Conservation (phyloP, 257 asterid species). For the Przewalskia tangutica region DNA sequence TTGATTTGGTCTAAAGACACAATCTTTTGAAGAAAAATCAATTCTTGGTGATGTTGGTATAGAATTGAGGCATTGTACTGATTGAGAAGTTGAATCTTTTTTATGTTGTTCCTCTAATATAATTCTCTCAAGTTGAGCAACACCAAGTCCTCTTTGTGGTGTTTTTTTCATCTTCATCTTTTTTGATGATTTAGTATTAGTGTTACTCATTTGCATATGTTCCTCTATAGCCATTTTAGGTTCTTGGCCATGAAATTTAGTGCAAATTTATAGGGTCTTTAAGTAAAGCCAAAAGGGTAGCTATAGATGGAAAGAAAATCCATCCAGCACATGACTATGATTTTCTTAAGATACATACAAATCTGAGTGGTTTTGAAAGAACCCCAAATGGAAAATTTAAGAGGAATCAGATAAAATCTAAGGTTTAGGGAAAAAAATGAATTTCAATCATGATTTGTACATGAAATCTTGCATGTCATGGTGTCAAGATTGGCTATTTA, state of each 20-base stretch:
- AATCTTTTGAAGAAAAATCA: conserved; percentile 17
- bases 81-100: conserved; percentile 30
- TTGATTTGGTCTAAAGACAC: conserved; percentile 27
- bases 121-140: conserved; percentile 88
- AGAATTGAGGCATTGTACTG: conserved; percentile 9
- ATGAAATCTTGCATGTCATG: conserved; percentile 21
- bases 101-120: conserved; percentile 63
- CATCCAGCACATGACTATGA: conserved; percentile 23
- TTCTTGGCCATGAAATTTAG: conserved; percentile 14
- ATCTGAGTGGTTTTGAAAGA: conserved; percentile 11
- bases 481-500: conserved; percentile 21
- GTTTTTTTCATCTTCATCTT: conserved; percentile 59
- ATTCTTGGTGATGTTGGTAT: conserved; percentile 19
- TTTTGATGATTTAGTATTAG: conserved; percentile 25
- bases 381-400: background rate
- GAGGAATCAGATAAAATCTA: conserved; percentile 1
- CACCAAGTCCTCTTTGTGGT: conserved; percentile 91
- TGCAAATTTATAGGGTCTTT: conserved; percentile 14
- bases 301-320: conserved; percentile 13
- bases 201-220: conserved; percentile 18
- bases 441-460: conserved; percentile 5
- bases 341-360: conserved; percentile 25
- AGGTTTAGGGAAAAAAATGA: background rate
- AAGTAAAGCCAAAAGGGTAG: conserved; percentile 24
- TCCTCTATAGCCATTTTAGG: conserved; percentile 39